These are phyloP conservation scores for Tricholoma bakamatsutake DNA, from an alignment of 768 basidiomycete genomes.

Conservation along the genomic window DNA sequence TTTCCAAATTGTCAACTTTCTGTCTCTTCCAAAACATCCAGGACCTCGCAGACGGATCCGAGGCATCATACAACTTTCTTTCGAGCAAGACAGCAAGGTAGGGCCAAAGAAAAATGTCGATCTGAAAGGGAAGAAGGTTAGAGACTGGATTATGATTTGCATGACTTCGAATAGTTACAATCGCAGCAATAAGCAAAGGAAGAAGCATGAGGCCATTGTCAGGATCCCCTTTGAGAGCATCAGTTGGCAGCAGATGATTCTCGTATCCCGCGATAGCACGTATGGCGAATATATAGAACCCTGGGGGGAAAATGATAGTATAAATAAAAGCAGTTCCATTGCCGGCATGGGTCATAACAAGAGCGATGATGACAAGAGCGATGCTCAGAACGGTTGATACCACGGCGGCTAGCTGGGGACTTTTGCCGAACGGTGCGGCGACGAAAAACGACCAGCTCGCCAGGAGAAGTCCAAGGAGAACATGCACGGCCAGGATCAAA, in stretches of 20 bases:
- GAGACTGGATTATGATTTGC: background rate
- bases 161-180: slow-evolving; percentile 39
- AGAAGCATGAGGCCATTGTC: slow-evolving; percentile 49
- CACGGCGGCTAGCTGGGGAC: slow-evolving; percentile 66
- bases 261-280: slow-evolving; percentile 68
- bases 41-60: slow-evolving; percentile 26
- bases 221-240: slow-evolving; percentile 54
- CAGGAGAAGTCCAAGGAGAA: slow-evolving; percentile 61
- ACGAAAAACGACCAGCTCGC: slow-evolving; percentile 71
- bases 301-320: slow-evolving; percentile 68
- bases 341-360: slow-evolving; percentile 40
- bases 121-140: slow-evolving; percentile 28
- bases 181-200: slow-evolving; percentile 54
- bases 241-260: slow-evolving; percentile 46
- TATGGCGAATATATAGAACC: slow-evolving; percentile 68
- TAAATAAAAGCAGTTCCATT: slow-evolving; percentile 53
- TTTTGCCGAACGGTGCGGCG: slow-evolving; percentile 65
- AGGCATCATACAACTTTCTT: slow-evolving; percentile 54
- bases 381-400: slow-evolving; percentile 60
- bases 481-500: slow-evolving; percentile 56
- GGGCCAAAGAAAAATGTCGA: slow-evolving; percentile 73
- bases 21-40: slow-evolving; percentile 31
- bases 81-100: slow-evolving; percentile 57
- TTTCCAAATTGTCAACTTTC: slow-evolving; percentile 5
- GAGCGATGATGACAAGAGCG: slow-evolving; percentile 59